These are phyloP conservation scores for Lactarius sanguifluus DNA, from an alignment of 768 basidiomycete genomes.

Conservation along the genomic window DNA sequence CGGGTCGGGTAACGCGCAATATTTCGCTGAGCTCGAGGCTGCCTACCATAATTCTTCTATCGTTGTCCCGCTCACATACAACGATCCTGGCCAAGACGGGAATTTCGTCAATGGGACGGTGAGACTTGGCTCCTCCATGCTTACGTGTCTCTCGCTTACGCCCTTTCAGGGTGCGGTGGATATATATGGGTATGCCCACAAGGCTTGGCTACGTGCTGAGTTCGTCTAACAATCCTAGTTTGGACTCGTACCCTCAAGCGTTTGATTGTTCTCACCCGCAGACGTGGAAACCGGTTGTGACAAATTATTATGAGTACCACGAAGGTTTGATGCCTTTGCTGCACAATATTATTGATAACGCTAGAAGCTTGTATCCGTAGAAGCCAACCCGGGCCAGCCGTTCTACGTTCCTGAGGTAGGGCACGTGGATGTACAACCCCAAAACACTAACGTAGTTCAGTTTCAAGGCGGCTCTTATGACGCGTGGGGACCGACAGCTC, in stretches of 20 bases:
- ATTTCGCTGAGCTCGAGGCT: conserved; percentile 61
- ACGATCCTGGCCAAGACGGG: conserved; percentile 56
- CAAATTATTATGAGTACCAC: conserved; percentile 68
- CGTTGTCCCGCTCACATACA: conserved; percentile 71
- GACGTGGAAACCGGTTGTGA: conserved; percentile 61
- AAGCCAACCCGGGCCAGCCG: conserved; percentile 49
- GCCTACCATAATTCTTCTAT: conserved; percentile 56
- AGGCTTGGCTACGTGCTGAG: not conserved
- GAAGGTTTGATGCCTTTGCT: conserved; percentile 31
- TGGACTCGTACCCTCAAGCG: conserved; percentile 71
- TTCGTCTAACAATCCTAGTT: conserved; percentile 7
- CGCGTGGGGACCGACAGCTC: conserved; percentile 75
- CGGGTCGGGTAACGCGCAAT: conserved; percentile 44
- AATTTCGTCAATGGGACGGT: conserved; percentile 76
- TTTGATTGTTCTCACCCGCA: conserved; percentile 80
- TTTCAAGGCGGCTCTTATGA: conserved; percentile 80
- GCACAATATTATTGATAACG: not conserved
- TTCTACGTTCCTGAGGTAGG: conserved; percentile 71
- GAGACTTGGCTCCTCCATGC: conserved; percentile 26
- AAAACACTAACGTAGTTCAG: conserved; percentile 33
- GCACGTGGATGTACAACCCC: not conserved
- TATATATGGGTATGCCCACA: conserved; percentile 56
- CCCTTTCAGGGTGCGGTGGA: conserved; percentile 63
- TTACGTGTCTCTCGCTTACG: conserved; percentile 1
- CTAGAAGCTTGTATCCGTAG: conserved; percentile 26